Evolutionary conservation across 83 land plant genomes (phyloP).

Genomic region (Picea engelmannii): DNA sequence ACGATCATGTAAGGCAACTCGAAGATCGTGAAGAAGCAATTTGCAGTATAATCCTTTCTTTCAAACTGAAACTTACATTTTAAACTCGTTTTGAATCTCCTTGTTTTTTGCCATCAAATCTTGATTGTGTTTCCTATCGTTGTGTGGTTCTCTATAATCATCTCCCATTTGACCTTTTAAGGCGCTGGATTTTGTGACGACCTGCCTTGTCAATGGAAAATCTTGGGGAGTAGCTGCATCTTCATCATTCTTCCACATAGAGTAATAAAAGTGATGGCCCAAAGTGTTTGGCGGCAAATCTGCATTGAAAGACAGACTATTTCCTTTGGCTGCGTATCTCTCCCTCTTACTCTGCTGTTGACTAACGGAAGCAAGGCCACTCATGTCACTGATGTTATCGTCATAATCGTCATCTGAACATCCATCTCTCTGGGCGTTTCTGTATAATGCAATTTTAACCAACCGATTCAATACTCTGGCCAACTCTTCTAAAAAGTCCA

Average conservation of each 20-base stretch:
- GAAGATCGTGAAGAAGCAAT: no score
- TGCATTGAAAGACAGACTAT: not conserved
- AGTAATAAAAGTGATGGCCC: not conserved
- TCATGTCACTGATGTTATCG: conserved; percentile 8
- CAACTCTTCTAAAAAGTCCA: conserved; percentile 5
- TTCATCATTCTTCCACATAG: conserved; percentile 1
- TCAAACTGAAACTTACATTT: no score
- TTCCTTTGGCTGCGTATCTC: not conserved
- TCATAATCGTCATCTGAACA: not conserved
- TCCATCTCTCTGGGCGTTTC: conserved; percentile 13
- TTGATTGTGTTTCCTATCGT: no score
- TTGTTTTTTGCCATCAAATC: not conserved
- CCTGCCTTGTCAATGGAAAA: not conserved
- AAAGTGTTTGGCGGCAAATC: not conserved
- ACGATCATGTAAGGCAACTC: no score
- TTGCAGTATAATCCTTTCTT: no score
- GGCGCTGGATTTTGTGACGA: not conserved
- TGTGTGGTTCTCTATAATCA: not conserved
- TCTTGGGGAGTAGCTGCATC: not conserved
- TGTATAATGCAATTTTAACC: conserved; percentile 5
- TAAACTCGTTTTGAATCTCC: no score
- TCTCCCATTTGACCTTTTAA: not conserved
- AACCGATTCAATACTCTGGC: conserved; percentile 7
- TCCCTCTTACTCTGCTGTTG: not conserved
- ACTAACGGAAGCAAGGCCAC: not conserved